These are phyloP conservation scores for Pichia manshurica DNA, from an alignment of 805 yeast species.

Conservation along the genomic window DNA sequence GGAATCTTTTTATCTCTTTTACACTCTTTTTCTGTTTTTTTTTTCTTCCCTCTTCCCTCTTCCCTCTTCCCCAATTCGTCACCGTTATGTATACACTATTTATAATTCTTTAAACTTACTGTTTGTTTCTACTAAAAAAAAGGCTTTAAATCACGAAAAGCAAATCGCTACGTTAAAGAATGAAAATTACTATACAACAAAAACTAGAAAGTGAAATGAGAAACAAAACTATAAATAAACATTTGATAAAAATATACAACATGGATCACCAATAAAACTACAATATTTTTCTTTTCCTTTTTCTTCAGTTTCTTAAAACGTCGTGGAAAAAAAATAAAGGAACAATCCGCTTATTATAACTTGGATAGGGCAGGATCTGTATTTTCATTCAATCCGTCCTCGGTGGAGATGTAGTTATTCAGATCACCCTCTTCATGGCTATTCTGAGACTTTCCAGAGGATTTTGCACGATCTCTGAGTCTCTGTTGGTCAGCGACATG, in stretches of 20 bases:
- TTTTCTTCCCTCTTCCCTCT: no score
- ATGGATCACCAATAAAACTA: slow-evolving; percentile 1
- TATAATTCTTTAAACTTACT: background rate
- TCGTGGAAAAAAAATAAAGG: background rate
- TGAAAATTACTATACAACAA: background rate
- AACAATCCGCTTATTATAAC: slow-evolving; percentile 3
- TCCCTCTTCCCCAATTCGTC: background rate
- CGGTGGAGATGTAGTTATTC: slow-evolving; percentile 1
- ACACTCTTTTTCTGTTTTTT: no score
- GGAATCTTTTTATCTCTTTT: no score
- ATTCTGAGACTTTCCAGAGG: background rate
- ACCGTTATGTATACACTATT: background rate
- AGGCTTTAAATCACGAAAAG: no score
- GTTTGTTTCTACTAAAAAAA: no score
- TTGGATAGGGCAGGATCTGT: slow-evolving; percentile 20
- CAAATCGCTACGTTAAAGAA: no score
- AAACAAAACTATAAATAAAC: background rate
- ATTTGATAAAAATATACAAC: background rate
- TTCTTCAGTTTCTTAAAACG: background rate
- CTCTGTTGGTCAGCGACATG: slow-evolving; percentile 16
- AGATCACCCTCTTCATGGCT: background rate
- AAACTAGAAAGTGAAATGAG: background rate
- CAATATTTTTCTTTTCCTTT: background rate
- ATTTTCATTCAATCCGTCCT: slow-evolving; percentile 9
- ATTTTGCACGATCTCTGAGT: slow-evolving; percentile 9